phyloP scores from a whole-genome alignment of 2,329 filamentous ascomycete species.

The Pseudogymnoascus sp. region DNA sequence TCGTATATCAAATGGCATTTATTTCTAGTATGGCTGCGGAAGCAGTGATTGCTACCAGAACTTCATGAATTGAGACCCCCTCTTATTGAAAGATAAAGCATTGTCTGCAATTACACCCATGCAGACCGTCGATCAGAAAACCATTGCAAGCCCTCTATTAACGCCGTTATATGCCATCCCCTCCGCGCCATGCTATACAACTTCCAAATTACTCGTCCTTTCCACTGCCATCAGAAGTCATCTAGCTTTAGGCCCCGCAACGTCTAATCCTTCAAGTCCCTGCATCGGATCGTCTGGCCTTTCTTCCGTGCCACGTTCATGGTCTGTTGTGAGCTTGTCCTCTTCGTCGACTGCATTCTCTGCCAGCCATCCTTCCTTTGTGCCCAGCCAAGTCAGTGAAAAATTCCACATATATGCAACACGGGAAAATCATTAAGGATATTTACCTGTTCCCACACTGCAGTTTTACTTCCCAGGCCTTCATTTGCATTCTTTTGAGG shows the following conservation, averaged over 20 bases:
- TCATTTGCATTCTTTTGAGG: conserved; percentile 82
- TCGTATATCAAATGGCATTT: conserved; percentile 7
- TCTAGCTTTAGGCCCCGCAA: conserved; percentile 79
- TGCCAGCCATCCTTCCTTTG: conserved; percentile 84
- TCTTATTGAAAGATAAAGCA: not conserved
- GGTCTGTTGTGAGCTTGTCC: conserved; percentile 55
- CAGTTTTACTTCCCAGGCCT: conserved; percentile 84
- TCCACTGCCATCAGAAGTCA: conserved; percentile 34
- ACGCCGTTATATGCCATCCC: not conserved
- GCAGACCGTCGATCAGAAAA: not conserved
- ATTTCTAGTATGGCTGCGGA: not conserved
- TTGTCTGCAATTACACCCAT: not conserved
- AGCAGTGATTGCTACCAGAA: not conserved
- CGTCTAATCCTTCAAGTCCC: conserved; percentile 83
- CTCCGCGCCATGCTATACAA: not conserved
- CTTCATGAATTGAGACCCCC: not conserved
- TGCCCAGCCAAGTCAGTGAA: conserved; percentile 18
- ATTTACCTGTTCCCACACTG: conserved; percentile 89
- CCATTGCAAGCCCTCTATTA: conserved; percentile 13
- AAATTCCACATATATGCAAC: not conserved
- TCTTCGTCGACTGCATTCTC: conserved; percentile 81
- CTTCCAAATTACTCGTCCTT: not conserved
- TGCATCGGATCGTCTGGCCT: conserved; percentile 83
- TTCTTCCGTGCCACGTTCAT: conserved; percentile 44
- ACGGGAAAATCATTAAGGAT: conserved; percentile 6